A percentile compares a stretch with the other conserved stretches of the same genome.
Conservation (phyloP, 177 flowering plant species). For the Tripterygium wilfordii region DNA sequence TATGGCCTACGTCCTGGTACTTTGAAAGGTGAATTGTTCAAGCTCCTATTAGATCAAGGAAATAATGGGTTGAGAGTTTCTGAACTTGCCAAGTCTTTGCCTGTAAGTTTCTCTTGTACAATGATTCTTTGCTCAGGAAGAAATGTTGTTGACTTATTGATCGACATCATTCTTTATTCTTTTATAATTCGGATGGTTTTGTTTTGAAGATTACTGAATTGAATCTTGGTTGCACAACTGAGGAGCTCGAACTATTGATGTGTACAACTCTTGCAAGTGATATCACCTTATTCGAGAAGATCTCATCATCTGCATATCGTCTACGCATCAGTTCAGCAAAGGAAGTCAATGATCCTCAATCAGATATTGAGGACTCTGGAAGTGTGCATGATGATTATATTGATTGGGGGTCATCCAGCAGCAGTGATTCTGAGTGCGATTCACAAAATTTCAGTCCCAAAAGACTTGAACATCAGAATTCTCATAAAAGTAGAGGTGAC, state of each 20-base stretch:
- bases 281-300: constrained; percentile 89
- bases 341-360: constrained; percentile 31
- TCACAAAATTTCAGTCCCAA: constrained; percentile 23
- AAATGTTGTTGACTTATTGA: no score
- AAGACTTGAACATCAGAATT: constrained; percentile 12
- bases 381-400: constrained; percentile 59
- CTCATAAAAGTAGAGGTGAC: constrained; percentile 20
- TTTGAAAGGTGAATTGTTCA: constrained; percentile 75
- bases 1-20: constrained; percentile 75
- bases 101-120: constrained; percentile 35
- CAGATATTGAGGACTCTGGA: constrained; percentile 68
- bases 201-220: constrained; percentile 62
- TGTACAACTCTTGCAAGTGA: constrained; percentile 79
- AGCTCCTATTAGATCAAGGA: constrained; percentile 57
- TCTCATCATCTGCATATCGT: constrained; percentile 72
- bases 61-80: constrained; percentile 66
- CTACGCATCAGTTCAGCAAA: constrained; percentile 42
- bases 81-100: constrained; percentile 56
- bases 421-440: constrained; percentile 48
- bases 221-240: constrained; percentile 42
- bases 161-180: no score
- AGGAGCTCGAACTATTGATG: constrained; percentile 57
- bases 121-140: not conserved
- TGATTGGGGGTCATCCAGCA: constrained; percentile 24
- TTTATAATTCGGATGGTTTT: constrained; percentile 2